Base-by-base conservation (phyloP, 495 filamentous ascomycete species). In the Aspergillus bridgeri region DNA sequence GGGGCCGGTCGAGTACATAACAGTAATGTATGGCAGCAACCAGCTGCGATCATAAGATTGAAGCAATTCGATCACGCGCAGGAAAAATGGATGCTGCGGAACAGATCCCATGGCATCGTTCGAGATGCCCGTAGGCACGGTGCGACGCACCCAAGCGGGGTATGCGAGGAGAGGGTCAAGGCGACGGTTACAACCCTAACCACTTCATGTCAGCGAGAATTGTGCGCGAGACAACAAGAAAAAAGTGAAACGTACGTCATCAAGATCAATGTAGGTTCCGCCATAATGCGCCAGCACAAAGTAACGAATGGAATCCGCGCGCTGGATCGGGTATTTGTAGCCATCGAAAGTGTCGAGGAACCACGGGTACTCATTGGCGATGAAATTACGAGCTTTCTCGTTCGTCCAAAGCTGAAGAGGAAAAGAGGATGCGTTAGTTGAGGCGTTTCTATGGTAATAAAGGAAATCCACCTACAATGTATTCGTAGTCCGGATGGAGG, bases 21-120 rank as follows among this genome's bases (percentile, higher is more conserved):
- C 88, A 19, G 89, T 93, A 58, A 94, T 87, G 69, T 94, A 96
- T 0, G 91, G 90, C 42, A 94, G 78, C 38, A 84, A 69, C 88
- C 89, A 96, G 64, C 84, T 84, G 60, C 83, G 83, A 66, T 92
- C 81, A 69, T 91, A 96, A 5, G 74, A 68, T 52, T 86, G 79
- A 42, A 96, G 75, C 17, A 78, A 75, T 61, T 89, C 84, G 54
- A 92, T 91, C 23, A 88, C 81, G 42, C 77, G 79, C 11, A 85
- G 76, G 79, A 93, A 95, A 77, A 92, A 96, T 0, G 89, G 89
- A 62, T 96, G 92, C 53, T 88, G 80, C 1, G 90, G 89, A 3
- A 88, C 79, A 15, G 88, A 76, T 44, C 89, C 91, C 83, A 96
- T 93, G 24, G 87, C 89, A 68, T 96, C 91, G 73, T 96, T 96